Evolutionary conservation across 306 rosid genomes (phyloP), one percentile per base, ranked within the genome.

Genomic region (Quercus wislizeni): DNA sequence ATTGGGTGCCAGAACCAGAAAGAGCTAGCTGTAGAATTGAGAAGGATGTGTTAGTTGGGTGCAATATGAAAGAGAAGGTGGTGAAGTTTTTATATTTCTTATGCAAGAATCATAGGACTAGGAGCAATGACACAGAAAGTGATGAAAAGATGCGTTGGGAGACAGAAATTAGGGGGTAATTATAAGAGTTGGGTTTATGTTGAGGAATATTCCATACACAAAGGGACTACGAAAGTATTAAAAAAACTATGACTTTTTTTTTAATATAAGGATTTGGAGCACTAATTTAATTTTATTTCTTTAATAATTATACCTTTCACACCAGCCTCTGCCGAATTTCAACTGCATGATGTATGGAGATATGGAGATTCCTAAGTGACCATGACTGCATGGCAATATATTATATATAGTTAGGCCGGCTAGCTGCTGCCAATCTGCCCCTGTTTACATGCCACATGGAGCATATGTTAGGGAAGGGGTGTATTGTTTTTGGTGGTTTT

Each of bases 201-300:
- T 68, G 68, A 35, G 85, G 92, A 86, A 87, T 82, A 31, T 88
- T 88, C 90, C 86, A 69, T 63, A n/a, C 20, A 63, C 43, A 3
- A 6, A 28, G 11, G 11, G 46, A 38, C 46, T 2, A 38, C 46
- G 11, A 7, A 63, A 4, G 6, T 17, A 4, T 27, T 27, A 38
- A 38, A 38, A 1, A 38, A 38, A 1, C 6, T 38, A 2, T 7
- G 11, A 38, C 46, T 2, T 4, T 5, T 1, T 4, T 58, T 4
- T 12, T 58, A 12, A 49, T 49, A 49, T 12, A 0, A 49, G 54
- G 54, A 12, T 13, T 11, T 49, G 54, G 54, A 12, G 54, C 15
- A 12, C 13, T 12, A 0, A 49, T 49, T 49, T 49, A 49, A 38
- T 38, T 49, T 49, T 12, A 49, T 10, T 1, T 49, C 15, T 49